Evolutionary conservation across 2,329 filamentous ascomycete species (phyloP).

Genomic region (Ceratocystis cubensis): DNA sequence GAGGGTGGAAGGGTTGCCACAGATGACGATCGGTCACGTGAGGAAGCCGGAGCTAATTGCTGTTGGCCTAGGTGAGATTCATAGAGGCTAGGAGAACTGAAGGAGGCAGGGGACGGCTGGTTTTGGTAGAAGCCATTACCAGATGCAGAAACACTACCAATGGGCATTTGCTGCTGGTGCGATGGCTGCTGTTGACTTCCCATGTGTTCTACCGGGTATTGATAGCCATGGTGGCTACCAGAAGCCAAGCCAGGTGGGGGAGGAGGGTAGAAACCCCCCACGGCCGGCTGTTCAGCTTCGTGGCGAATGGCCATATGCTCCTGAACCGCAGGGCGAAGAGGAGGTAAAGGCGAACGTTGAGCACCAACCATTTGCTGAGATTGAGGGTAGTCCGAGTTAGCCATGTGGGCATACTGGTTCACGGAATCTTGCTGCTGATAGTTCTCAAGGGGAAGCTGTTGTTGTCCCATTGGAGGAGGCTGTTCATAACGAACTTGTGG

Average conservation of each 20-base stretch:
- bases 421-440: slow-evolving; percentile 11
- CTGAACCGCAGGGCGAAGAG: slow-evolving; percentile 16
- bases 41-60: background rate
- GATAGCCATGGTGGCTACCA: slow-evolving; percentile 9
- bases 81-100: slow-evolving; percentile 13
- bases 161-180: slow-evolving; percentile 2
- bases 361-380: background rate
- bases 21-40: slow-evolving; percentile 17
- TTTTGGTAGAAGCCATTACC: background rate
- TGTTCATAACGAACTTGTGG: slow-evolving; percentile 11
- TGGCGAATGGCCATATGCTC: slow-evolving; percentile 9
- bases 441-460: slow-evolving; percentile 7
- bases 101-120: slow-evolving; percentile 10
- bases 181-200: slow-evolving; percentile 9
- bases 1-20: slow-evolving; percentile 10
- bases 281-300: slow-evolving; percentile 1
- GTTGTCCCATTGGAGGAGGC: background rate
- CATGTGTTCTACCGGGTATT: slow-evolving; percentile 8
- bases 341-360: slow-evolving; percentile 17
- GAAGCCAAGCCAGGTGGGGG: slow-evolving; percentile 11
- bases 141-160: background rate
- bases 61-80: slow-evolving; percentile 10
- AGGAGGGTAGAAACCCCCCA: slow-evolving; percentile 14
- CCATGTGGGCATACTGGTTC: slow-evolving; percentile 11
- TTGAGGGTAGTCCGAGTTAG: slow-evolving; percentile 10